phyloP scores from a whole-genome alignment of 805 yeast genomes.

The Tetrapisispora namnaoensis region DNA sequence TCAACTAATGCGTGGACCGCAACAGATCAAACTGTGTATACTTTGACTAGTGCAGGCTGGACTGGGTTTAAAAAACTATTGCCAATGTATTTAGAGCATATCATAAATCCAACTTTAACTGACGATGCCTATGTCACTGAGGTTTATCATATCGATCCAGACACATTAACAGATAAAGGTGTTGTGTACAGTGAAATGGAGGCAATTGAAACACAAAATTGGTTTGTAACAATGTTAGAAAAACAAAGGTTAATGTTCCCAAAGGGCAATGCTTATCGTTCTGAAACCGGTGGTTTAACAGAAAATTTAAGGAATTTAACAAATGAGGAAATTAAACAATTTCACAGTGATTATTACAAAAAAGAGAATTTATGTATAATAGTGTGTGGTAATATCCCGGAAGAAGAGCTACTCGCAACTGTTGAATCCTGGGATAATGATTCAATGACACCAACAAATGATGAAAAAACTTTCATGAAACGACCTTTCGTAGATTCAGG shows the following conservation, averaged over 20 bases:
- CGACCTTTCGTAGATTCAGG: slow-evolving; percentile 74
- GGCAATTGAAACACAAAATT: slow-evolving; percentile 72
- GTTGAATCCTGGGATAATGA: slow-evolving; percentile 51
- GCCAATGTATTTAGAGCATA: slow-evolving; percentile 85
- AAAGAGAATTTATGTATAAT: slow-evolving; percentile 80
- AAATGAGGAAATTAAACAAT: slow-evolving; percentile 63
- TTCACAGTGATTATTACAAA: slow-evolving; percentile 62
- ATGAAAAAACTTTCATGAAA: slow-evolving; percentile 22
- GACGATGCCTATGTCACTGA: slow-evolving; percentile 90
- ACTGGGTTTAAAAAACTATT: slow-evolving; percentile 76
- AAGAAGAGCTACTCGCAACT: slow-evolving; percentile 51
- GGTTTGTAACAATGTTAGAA: slow-evolving; percentile 53
- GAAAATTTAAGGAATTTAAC: slow-evolving; percentile 63
- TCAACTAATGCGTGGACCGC: slow-evolving; percentile 96
- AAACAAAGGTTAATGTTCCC: slow-evolving; percentile 48
- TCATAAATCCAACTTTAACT: slow-evolving; percentile 73
- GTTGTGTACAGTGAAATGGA: slow-evolving; percentile 98
- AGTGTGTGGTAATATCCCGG: slow-evolving; percentile 78
- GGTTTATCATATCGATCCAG: slow-evolving; percentile 88
- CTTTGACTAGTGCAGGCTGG: slow-evolving; percentile 91
- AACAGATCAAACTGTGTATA: slow-evolving; percentile 90
- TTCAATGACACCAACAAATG: slow-evolving; percentile 35
- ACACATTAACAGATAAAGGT: slow-evolving; percentile 77
- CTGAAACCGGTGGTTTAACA: slow-evolving; percentile 91
- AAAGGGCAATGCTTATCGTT: slow-evolving; percentile 66